Percentiles rank a stretch among this genome's conserved stretches.
These are phyloP conservation scores for Mantamonas sphyraenae DNA, from an alignment of 78 protist species.

Conservation along the genomic window DNA sequence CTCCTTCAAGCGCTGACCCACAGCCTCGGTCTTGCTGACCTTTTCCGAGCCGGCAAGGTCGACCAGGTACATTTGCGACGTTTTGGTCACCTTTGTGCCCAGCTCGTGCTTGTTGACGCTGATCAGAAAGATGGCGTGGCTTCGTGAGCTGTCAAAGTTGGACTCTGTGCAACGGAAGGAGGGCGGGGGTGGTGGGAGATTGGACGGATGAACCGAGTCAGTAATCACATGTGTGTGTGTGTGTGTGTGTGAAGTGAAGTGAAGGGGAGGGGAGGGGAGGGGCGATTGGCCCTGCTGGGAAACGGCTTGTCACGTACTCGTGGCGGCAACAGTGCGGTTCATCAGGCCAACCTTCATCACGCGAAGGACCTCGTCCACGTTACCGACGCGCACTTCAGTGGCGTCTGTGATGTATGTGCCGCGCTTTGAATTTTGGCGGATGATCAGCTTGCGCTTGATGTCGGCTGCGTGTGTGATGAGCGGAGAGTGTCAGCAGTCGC, in stretches of 20 bases:
- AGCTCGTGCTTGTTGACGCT: background rate
- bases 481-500: too few relatives aligned
- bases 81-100: background rate
- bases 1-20: conserved; percentile 43
- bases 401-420: conserved; percentile 22
- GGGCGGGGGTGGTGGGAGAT: background rate
- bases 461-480: too few relatives aligned
- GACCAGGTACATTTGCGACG: conserved; percentile 27
- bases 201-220: background rate
- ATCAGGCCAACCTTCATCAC: background rate
- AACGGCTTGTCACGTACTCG: background rate
- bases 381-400: background rate
- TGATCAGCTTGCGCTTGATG: too few relatives aligned
- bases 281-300: background rate
- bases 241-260: background rate
- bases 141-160: conserved; percentile 41
- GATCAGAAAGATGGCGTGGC: conserved; percentile 33
- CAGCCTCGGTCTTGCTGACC: conserved; percentile 34
- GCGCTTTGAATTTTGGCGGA: too few relatives aligned
- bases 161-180: background rate
- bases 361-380: background rate
- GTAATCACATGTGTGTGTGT: background rate
- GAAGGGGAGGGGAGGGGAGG: background rate
- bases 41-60: conserved; percentile 60
- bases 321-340: conserved; percentile 6